These are phyloP conservation scores for Populus hybrid DNA, from an alignment of 441 rosid genomes.

Conservation along the genomic window DNA sequence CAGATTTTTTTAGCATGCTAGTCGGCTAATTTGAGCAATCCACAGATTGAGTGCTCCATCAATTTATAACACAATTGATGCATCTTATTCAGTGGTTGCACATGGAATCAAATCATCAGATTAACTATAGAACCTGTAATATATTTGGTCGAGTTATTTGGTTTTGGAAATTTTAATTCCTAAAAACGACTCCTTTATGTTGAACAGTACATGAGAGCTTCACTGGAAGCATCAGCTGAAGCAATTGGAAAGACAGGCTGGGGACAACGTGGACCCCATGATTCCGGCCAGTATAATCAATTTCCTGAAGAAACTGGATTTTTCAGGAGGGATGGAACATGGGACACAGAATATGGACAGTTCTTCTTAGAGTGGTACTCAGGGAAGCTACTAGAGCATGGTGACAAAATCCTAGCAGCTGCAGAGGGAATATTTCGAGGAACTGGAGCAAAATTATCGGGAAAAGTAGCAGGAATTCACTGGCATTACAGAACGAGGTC, in stretches of 20 bases:
- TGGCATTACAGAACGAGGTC: conserved; percentile 38
- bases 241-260: conserved; percentile 56
- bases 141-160: not conserved
- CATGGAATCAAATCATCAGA: not conserved
- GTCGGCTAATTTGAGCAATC: not conserved
- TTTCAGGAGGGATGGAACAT: conserved; percentile 76
- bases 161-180: conserved; percentile 13
- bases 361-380: conserved; percentile 92
- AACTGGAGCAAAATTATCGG: conserved; percentile 62
- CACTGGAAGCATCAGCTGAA: conserved; percentile 79
- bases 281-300: conserved; percentile 81
- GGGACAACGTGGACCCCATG: conserved; percentile 83
- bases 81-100: not conserved
- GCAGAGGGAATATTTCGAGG: conserved; percentile 70
- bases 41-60: not conserved
- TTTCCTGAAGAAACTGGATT: conserved; percentile 79
- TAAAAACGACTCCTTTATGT: conserved; percentile 16
- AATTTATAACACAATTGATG: not conserved
- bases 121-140: not conserved
- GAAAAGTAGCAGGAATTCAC: conserved; percentile 82
- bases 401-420: conserved; percentile 65
- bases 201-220: conserved; percentile 82
- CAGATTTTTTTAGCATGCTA: not conserved
- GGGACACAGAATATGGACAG: conserved; percentile 77
- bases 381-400: conserved; percentile 66